Evolutionary conservation across 2,329 filamentous ascomycete genomes (phyloP).

Genomic region (Keithomyces neogunnii): DNA sequence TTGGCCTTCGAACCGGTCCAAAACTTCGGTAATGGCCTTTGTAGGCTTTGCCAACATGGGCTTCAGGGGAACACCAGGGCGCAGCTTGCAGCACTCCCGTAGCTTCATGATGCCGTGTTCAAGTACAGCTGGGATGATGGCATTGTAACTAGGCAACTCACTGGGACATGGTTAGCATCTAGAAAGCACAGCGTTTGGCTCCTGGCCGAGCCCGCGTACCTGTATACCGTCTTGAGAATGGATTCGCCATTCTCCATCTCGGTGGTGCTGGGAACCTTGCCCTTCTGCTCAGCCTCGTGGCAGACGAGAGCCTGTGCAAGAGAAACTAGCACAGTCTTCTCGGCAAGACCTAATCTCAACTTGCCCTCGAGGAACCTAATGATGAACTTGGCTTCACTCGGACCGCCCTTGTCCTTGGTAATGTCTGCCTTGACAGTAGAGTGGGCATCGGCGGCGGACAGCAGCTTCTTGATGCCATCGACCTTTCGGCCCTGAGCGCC

Average conservation of each 20-base stretch:
- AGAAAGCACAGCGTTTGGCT: neutral
- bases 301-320: constrained; percentile 81
- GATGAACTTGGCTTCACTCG: constrained; percentile 91
- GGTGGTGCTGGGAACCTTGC: constrained; percentile 61
- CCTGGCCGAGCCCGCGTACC: constrained; percentile 36
- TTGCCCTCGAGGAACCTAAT: constrained; percentile 93
- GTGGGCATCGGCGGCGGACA: constrained; percentile 80
- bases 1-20: constrained; percentile 92
- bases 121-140: constrained; percentile 84
- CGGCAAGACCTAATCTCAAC: constrained; percentile 80
- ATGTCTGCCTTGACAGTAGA: constrained; percentile 77
- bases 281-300: constrained; percentile 68
- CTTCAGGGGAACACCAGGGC: constrained; percentile 89
- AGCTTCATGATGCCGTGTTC: constrained; percentile 79
- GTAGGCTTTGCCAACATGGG: constrained; percentile 98
- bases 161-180: constrained; percentile 33
- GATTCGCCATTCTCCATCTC: constrained; percentile 78
- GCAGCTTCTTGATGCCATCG: constrained; percentile 87
- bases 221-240: constrained; percentile 84
- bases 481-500: constrained; percentile 88
- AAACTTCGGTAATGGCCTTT: constrained; percentile 93
- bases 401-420: constrained; percentile 81
- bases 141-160: constrained; percentile 89
- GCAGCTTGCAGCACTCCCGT: constrained; percentile 77
- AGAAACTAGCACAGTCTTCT: constrained; percentile 84